Base-by-base conservation (phyloP, 306 rosid genomes). In the Castanospermum australe region DNA sequence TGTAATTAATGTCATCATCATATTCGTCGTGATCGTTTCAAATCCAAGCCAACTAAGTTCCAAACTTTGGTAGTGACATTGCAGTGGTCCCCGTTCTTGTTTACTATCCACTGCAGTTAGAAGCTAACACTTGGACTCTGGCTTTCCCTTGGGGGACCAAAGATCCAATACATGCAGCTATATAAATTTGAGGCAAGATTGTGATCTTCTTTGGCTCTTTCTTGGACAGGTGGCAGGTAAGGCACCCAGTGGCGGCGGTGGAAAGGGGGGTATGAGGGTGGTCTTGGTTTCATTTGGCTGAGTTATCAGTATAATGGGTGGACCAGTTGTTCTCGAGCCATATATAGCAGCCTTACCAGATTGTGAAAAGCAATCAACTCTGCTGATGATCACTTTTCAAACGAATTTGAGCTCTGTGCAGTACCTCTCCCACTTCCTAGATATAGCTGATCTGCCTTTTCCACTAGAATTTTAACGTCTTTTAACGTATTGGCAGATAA, bases 111-210 rank as follows among this genome's bases (percentile, higher is more conserved):
- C 35, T 75, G 33, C 0, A 12, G 62, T 75, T 59, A 47, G 89
- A 86, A 82, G 71, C 80, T 33, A 59, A 75, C 63, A 61, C 72
- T 78, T 82, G 84, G 63, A 63, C 54, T 67, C 62, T 52, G 18
- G 15, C 51, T 33, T 9, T 65, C 59, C 67, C 14, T 35, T 15
- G 50, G 70, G 83, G 83, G 78, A 79, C 85, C 86, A 67, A 41
- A 71, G 51, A 36, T 25, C 78, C 72, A 73, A 30, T 60, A 63
- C 6, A 45, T 39, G 17, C 35, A 55, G 63, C 71, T 42, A 60
- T 0, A 6, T 33, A 50, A 68, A 20, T 65, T 33, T 65, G 39
- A 67, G 61, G 47, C 61, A 48, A 11, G 24, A 76, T n/a, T 76
- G 71, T 80, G 68, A 55, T 38, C 83, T 48, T 55, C 4, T 75